Evolutionary conservation across 345 rosid genomes (phyloP).

Genomic region (Brassica incana): DNA sequence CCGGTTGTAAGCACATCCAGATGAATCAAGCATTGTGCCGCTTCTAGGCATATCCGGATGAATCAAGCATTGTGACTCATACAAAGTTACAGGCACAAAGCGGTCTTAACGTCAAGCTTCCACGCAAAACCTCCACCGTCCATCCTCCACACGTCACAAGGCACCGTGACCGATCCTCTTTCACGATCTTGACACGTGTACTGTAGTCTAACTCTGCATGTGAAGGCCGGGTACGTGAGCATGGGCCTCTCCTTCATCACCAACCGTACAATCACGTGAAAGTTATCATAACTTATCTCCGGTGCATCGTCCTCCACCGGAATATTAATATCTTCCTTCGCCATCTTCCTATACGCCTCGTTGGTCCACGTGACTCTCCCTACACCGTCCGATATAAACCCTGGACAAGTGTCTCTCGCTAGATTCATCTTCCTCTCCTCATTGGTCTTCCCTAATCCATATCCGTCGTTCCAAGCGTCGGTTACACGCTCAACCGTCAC

Average conservation of each 20-base stretch:
- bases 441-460: constrained; percentile 59
- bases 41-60: no score
- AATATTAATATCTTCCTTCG: constrained; percentile 34
- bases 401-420: constrained; percentile 74
- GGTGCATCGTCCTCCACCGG: constrained; percentile 25
- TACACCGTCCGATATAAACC: constrained; percentile 61
- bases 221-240: constrained; percentile 51
- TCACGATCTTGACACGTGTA: constrained; percentile 53
- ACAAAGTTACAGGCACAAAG: constrained; percentile 49
- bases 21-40: no score
- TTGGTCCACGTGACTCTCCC: constrained; percentile 81
- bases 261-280: constrained; percentile 56
- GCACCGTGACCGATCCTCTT: constrained; percentile 57
- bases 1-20: no score
- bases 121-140: constrained; percentile 78
- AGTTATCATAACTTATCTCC: constrained; percentile 22
- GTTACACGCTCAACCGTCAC: constrained; percentile 77
- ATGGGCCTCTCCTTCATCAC: constrained; percentile 53
- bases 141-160: constrained; percentile 90
- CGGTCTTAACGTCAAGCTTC: constrained; percentile 81
- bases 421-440: constrained; percentile 55
- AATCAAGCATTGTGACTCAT: not conserved
- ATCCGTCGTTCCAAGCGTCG: constrained; percentile 60
- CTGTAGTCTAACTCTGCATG: constrained; percentile 73
- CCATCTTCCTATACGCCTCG: constrained; percentile 65